phyloP scores from a whole-genome alignment of 108 stramenopile species.

The Discostella stelligeroides region DNA sequence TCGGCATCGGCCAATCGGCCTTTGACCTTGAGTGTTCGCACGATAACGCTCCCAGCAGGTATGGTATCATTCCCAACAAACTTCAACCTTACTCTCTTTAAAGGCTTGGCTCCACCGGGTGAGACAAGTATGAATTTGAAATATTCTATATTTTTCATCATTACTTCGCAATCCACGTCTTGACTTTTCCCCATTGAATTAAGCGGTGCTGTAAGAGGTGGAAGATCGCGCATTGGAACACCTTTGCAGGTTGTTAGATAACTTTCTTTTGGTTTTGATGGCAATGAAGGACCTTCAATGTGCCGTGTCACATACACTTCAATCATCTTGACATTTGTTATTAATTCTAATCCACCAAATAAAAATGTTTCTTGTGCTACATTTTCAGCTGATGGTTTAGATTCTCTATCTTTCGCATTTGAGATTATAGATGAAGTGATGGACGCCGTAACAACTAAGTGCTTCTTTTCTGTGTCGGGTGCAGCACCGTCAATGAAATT shows the following conservation, averaged over 20 bases:
- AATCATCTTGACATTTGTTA: conserved; percentile 29
- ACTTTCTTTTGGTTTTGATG: conserved; percentile 13
- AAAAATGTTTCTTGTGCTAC: conserved; percentile 18
- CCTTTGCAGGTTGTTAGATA: conserved; percentile 49
- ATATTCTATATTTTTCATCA: not conserved
- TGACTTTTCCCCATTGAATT: conserved; percentile 2
- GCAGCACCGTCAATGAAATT: not conserved
- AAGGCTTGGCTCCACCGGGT: conserved; percentile 44
- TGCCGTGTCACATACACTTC: conserved; percentile 28
- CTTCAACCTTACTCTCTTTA: conserved; percentile 31
- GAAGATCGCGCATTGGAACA: conserved; percentile 31
- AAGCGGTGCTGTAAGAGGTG: conserved; percentile 2
- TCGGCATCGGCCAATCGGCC: conserved; percentile 31
- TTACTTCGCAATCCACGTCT: not conserved
- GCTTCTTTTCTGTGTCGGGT: not conserved
- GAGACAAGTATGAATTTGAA: conserved; percentile 41
- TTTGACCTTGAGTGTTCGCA: conserved; percentile 35
- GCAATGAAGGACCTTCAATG: not conserved
- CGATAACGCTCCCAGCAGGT: conserved; percentile 16
- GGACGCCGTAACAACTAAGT: conserved; percentile 6
- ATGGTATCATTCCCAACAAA: conserved; percentile 3
- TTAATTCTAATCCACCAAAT: conserved; percentile 48
- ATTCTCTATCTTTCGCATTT: not conserved
- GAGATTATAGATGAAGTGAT: conserved; percentile 9
- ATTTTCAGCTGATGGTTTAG: not conserved